Base-by-base conservation (phyloP, 2,329 filamentous ascomycete genomes). In the Fusarium transvaalense region DNA sequence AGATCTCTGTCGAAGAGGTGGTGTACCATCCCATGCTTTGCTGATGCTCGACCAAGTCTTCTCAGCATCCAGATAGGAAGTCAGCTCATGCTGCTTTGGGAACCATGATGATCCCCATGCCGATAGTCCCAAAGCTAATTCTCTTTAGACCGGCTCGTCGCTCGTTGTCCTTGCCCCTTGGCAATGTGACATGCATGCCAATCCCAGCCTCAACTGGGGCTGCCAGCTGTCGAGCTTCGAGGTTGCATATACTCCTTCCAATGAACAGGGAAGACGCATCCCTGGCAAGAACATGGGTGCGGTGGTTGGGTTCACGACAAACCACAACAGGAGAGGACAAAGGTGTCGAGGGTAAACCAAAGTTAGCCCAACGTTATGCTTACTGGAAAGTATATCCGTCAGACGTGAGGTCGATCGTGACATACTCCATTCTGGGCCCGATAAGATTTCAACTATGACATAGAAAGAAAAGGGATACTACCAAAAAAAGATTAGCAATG, bases 41-140 rank as follows among this genome's bases (percentile, higher is more conserved):
- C 12, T 21, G 17, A 58, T 64, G n/a, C 37, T 45, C 23, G 25
- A 29, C 37, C 21, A 67, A 37, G 47, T 56, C 25, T 31, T 42
- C 41, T 52, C 7, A 56, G 10, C 6, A 45, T 63, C 66, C 32
- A 55, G 63, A 69, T 51, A 55, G 66, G 66, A 69, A 68, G 47
- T 62, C 66, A 45, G 56, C 61, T 63, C 61, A 69, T 55, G 21
- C 66, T 52, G n/a, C 19, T 66, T 69, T 69, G 61, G 66, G 66
- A 61, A 50, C 4, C 27, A 46, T 55, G 46, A 52, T 69, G 61
- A 29, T 39, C 32, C 23, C 38, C 17, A 31, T 41, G 23, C 34
- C 66, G 63, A 66, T 69, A 69, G 66, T 55, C 17, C 57, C 47
- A 69, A 69, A 69, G 66, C 56, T 66, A 69, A 55, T 58, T 38